These are phyloP conservation scores for Aspergillus chevalieri DNA, from an alignment of 2,329 filamentous ascomycete species.

Conservation along the genomic window DNA sequence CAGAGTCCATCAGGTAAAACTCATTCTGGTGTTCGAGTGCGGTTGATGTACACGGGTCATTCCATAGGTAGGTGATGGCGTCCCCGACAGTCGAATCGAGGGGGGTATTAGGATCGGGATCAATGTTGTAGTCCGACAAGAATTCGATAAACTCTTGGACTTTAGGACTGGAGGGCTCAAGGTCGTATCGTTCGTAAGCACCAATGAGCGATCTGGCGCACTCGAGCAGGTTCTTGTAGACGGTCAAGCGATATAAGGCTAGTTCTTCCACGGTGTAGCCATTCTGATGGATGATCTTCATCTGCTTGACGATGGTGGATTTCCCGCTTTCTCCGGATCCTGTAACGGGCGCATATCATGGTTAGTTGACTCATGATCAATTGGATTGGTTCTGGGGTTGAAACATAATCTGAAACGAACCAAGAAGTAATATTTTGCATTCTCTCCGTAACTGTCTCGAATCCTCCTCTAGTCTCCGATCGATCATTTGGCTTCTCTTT, in stretches of 20 bases:
- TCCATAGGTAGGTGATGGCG: conserved; percentile 83
- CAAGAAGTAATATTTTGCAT: conserved; percentile 96
- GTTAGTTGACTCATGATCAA: neutral
- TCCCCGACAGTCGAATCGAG: conserved; percentile 75
- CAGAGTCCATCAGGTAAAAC: conserved; percentile 99
- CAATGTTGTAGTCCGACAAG: conserved; percentile 79
- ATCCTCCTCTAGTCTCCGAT: conserved; percentile 89
- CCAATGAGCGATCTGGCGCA: conserved; percentile 89
- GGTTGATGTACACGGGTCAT: conserved; percentile 72
- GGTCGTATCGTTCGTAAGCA: conserved; percentile 86
- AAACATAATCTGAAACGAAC: conserved; percentile 42
- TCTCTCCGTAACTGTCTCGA: conserved; percentile 86
- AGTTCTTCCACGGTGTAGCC: conserved; percentile 93
- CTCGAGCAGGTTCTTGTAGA: conserved; percentile 97
- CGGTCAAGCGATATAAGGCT: conserved; percentile 86
- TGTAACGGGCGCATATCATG: conserved; percentile 33
- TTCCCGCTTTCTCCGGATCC: conserved; percentile 98
- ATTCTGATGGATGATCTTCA: conserved; percentile 99
- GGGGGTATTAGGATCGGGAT: conserved; percentile 79
- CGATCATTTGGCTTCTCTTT: conserved; percentile 94
- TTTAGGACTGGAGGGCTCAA: conserved; percentile 66
- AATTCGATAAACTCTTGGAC: conserved; percentile 73
- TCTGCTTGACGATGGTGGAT: conserved; percentile 99
- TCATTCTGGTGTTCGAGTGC: conserved; percentile 93
- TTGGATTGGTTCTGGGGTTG: neutral